Conservation (phyloP, 345 rosid species). For the Ceriops tagal region DNA sequence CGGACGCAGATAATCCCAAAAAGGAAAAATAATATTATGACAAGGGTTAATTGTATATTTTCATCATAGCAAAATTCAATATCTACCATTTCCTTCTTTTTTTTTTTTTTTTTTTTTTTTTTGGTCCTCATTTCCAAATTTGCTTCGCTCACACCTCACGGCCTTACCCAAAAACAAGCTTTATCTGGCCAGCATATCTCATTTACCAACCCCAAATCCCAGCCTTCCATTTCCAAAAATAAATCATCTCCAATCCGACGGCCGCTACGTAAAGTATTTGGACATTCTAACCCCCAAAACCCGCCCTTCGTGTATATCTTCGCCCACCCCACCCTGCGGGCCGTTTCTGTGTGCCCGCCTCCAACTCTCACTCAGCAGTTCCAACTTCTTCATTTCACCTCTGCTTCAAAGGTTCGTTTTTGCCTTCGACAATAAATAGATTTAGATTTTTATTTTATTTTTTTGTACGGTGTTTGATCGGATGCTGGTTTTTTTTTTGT, state of each 20-base stretch:
- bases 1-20: too few relatives aligned
- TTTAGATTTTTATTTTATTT: neutral
- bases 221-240: neutral
- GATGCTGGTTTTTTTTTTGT: too few relatives aligned
- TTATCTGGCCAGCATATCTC: neutral
- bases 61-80: too few relatives aligned
- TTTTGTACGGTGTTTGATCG: neutral
- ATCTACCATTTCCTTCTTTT: too few relatives aligned
- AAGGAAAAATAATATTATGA: too few relatives aligned
- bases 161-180: neutral
- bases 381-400: neutral
- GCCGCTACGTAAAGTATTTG: neutral
- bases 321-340: neutral
- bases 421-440: neutral
- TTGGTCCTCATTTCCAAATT: too few relatives aligned
- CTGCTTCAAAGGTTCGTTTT: neutral
- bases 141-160: too few relatives aligned
- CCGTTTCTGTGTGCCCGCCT: neutral
- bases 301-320: neutral
- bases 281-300: neutral
- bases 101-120: too few relatives aligned
- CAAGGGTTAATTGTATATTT: too few relatives aligned
- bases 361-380: neutral
- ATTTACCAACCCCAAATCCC: neutral
- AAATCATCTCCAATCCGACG: neutral